phyloP scores from a whole-genome alignment of 306 rosid species.

The Begonia loranthoides region DNA sequence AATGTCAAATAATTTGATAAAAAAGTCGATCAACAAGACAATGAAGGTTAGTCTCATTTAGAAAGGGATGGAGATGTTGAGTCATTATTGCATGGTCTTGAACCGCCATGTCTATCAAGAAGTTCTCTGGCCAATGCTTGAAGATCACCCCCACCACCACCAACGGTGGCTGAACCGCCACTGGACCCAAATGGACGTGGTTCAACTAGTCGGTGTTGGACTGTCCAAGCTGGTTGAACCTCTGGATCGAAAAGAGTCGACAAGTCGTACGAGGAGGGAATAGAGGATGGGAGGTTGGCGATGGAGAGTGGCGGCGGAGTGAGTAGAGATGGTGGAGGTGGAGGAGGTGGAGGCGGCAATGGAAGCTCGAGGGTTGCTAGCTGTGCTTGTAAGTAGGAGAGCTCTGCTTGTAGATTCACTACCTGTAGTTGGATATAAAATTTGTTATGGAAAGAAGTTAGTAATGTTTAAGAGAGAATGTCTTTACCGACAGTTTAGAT shows the following conservation, averaged over 20 bases:
- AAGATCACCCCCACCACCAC: conserved; percentile 37
- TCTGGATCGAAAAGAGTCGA: conserved; percentile 81
- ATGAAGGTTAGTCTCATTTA: conserved; percentile 25
- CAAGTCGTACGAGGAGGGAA: conserved; percentile 46
- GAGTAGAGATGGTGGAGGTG: conserved; percentile 14
- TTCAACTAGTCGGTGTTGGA: conserved; percentile 33
- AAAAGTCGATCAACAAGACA: no score
- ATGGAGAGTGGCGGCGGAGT: conserved; percentile 26
- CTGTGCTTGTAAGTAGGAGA: conserved; percentile 73
- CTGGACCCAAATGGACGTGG: conserved; percentile 32
- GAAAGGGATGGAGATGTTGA: conserved; percentile 39
- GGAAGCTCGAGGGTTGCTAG: conserved; percentile 63
- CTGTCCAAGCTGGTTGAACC: conserved; percentile 53
- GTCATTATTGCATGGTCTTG: conserved; percentile 27
- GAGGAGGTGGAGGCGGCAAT: conserved; percentile 41
- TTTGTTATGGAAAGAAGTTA: no score
- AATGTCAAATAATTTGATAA: no score
- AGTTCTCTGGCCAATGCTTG: conserved; percentile 66
- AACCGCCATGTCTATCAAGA: conserved; percentile 38
- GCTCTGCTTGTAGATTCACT: conserved; percentile 76
- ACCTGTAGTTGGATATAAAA: conserved; percentile 23
- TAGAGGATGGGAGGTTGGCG: conserved; percentile 38
- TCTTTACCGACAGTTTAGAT: no score
- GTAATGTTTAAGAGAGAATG: no score
- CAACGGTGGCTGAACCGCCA: conserved; percentile 14